Evolutionary conservation across 495 filamentous ascomycete genomes (phyloP).

Genomic region (Aspergillus coremiiformis): DNA sequence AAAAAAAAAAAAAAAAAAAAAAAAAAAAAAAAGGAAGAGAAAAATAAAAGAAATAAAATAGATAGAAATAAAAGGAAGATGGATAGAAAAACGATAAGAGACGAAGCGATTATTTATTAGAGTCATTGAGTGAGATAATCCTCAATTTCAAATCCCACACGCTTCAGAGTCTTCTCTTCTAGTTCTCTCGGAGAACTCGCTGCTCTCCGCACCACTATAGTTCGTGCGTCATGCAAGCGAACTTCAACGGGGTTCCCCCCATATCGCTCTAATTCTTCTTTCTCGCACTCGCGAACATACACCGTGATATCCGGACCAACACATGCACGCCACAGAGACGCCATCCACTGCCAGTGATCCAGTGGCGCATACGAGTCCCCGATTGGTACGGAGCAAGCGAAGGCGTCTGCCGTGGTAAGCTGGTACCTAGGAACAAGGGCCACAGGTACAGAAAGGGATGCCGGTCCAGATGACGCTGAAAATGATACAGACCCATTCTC

Average conservation of each 20-base stretch:
- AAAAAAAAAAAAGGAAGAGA: background rate
- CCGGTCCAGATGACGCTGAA: slow-evolving; percentile 18
- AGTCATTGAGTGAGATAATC: slow-evolving; percentile 57
- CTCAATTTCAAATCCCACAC: slow-evolving; percentile 75
- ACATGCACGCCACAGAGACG: slow-evolving; percentile 84
- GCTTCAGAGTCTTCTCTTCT: slow-evolving; percentile 59
- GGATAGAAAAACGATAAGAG: background rate
- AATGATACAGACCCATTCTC: slow-evolving; percentile 24
- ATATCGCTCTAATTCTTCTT: slow-evolving; percentile 39
- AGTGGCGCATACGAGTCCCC: slow-evolving; percentile 68
- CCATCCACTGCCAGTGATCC: slow-evolving; percentile 99
- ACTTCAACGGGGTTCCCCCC: slow-evolving; percentile 45
- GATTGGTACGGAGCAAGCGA: slow-evolving; percentile 64
- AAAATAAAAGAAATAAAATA: slow-evolving; percentile 1
- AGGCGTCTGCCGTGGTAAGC: slow-evolving; percentile 67
- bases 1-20: background rate
- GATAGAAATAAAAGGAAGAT: background rate
- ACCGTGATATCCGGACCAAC: slow-evolving; percentile 83
- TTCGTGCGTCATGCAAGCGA: slow-evolving; percentile 43
- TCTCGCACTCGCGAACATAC: slow-evolving; percentile 41
- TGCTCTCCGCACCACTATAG: slow-evolving; percentile 51
- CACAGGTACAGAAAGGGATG: slow-evolving; percentile 45
- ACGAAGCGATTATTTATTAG: background rate
- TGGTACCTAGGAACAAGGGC: slow-evolving; percentile 69
- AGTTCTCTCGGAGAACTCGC: slow-evolving; percentile 32